Percentiles rank a stretch among this genome's conserved stretches.
Evolutionary conservation across 148 eudicot genomes (phyloP).

Genomic region (Camellia lanceoleosa): DNA sequence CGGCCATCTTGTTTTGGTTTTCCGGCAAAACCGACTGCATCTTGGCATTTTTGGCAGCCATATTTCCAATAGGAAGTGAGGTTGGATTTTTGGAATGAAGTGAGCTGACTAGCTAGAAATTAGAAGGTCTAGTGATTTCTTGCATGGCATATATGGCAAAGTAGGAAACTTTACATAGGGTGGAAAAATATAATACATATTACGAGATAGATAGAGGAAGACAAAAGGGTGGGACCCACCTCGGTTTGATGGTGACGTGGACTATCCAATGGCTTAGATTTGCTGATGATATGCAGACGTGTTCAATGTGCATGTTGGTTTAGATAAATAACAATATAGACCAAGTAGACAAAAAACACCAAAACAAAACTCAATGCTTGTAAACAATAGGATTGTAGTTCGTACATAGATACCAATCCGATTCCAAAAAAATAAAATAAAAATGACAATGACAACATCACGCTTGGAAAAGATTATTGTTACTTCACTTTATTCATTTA

Average conservation of each 20-base stretch:
- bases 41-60: background rate
- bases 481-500: too few species aligned
- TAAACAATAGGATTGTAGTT: too few species aligned
- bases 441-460: too few species aligned
- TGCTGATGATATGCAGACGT: background rate
- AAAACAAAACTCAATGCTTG: too few species aligned
- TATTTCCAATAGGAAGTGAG: background rate
- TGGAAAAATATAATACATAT: background rate
- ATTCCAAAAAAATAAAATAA: too few species aligned
- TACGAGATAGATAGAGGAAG: background rate
- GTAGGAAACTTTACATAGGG: conserved; percentile 8
- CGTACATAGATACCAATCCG: too few species aligned
- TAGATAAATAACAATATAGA: background rate
- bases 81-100: background rate
- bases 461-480: too few species aligned
- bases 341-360: too few species aligned
- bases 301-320: background rate
- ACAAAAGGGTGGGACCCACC: background rate
- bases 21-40: background rate
- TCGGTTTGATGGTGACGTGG: background rate
- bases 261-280: conserved; percentile 10
- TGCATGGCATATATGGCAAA: background rate
- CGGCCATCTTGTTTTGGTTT: conserved; percentile 34
- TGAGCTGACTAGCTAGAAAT: background rate
- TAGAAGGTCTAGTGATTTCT: background rate